Conservation (phyloP, 2,329 filamentous ascomycete species). For the Penicillium sclerotigenum region DNA sequence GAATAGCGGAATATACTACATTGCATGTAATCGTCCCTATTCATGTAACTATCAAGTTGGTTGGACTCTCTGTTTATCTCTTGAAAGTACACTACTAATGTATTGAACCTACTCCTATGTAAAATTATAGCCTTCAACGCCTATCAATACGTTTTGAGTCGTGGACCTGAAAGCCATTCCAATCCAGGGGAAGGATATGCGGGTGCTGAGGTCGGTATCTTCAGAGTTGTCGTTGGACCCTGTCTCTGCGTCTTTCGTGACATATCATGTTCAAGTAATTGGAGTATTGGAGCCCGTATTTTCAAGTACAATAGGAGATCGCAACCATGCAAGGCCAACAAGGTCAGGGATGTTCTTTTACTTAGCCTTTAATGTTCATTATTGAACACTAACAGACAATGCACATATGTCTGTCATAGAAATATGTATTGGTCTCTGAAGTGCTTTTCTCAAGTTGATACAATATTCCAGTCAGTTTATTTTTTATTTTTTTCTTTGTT, state of each 20-base stretch:
- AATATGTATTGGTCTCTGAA: no score
- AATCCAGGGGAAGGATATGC: background rate
- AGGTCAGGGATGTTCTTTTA: background rate
- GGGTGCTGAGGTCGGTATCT: background rate
- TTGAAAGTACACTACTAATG: background rate
- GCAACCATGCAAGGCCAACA: background rate
- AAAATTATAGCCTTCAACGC: background rate
- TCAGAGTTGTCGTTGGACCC: background rate
- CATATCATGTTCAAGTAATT: background rate
- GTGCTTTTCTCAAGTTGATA: background rate
- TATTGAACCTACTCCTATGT: background rate
- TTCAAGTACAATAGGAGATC: background rate
- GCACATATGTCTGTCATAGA: background rate
- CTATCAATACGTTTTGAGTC: background rate
- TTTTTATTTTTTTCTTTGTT: background rate
- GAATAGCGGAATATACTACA: background rate
- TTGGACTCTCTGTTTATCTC: background rate
- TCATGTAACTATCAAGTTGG: background rate
- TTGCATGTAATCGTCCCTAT: background rate
- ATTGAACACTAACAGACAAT: background rate
- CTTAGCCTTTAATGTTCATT: background rate
- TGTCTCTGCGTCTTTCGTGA: background rate
- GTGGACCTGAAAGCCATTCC: accelerated
- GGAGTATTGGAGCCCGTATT: background rate
- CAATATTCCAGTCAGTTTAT: background rate